Conservation (phyloP, 2,329 filamentous ascomycete genomes). For the Ceratocystis harringtonii region DNA sequence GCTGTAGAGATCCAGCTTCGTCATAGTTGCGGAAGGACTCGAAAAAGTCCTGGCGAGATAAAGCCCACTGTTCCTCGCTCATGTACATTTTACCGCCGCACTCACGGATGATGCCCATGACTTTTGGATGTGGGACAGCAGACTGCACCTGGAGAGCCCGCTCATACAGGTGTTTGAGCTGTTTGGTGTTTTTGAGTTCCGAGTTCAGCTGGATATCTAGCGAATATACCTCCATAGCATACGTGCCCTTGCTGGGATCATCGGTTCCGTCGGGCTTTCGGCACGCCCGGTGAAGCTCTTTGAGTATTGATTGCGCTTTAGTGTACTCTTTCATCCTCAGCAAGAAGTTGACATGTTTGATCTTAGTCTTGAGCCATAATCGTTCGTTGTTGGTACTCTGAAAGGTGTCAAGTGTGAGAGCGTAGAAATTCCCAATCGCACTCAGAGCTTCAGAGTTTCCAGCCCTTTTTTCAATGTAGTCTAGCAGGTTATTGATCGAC, state of each 20-base stretch:
- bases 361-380: constrained; percentile 94
- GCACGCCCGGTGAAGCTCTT: constrained; percentile 78
- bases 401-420: constrained; percentile 81
- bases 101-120: constrained; percentile 97
- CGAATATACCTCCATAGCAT: constrained; percentile 88
- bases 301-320: constrained; percentile 65
- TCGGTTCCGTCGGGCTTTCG: constrained; percentile 75
- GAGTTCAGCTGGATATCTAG: constrained; percentile 98
- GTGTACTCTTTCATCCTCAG: constrained; percentile 81
- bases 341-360: constrained; percentile 84
- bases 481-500: constrained; percentile 98
- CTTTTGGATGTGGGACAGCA: constrained; percentile 95
- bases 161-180: constrained; percentile 83
- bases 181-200: constrained; percentile 93
- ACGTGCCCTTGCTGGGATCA: constrained; percentile 90
- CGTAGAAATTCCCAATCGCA: constrained; percentile 91
- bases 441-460: constrained; percentile 53
- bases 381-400: constrained; percentile 96
- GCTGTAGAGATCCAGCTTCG: constrained; percentile 77
- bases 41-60: constrained; percentile 93
- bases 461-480: constrained; percentile 87
- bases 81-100: constrained; percentile 99
- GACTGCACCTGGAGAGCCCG: constrained; percentile 82
- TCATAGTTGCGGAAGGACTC: constrained; percentile 99
- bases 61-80: constrained; percentile 98